A percentile compares a stretch with the other conserved stretches of the same genome.
Evolutionary conservation across 108 stramenopile genomes (phyloP).

Genomic region (Hondaea fermentalgiana): DNA sequence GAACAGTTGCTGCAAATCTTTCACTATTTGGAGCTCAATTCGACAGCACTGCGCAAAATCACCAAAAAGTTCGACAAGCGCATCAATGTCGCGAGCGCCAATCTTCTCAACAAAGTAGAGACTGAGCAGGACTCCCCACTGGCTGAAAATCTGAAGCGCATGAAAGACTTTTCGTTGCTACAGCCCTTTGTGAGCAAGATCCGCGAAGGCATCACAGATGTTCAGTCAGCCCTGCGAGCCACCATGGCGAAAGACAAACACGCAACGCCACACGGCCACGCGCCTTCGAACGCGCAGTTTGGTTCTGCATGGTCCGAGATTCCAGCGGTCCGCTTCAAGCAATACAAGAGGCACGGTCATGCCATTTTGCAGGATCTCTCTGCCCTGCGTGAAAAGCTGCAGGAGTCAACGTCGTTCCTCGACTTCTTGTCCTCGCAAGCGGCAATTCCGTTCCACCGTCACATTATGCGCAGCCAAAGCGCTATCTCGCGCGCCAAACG

Average conservation of each 20-base stretch:
- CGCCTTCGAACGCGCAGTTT: background rate
- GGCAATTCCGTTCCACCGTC: background rate
- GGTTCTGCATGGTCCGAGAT: background rate
- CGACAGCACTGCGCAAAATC: slow-evolving; percentile 32
- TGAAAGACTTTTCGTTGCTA: slow-evolving; percentile 25
- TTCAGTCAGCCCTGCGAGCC: background rate
- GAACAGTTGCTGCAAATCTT: background rate
- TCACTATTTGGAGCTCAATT: background rate
- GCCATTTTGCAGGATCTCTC: background rate
- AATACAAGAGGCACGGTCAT: background rate
- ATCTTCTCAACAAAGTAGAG: background rate
- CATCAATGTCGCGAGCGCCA: background rate
- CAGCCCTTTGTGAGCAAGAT: slow-evolving; percentile 26
- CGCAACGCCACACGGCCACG: no score
- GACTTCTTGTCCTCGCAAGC: background rate
- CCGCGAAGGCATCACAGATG: slow-evolving; percentile 19
- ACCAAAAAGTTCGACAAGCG: slow-evolving; percentile 34
- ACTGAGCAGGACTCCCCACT: background rate
- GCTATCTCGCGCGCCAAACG: background rate
- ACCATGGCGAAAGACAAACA: background rate
- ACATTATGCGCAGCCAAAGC: background rate
- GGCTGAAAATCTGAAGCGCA: background rate
- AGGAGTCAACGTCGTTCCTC: background rate
- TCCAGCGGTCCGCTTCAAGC: background rate
- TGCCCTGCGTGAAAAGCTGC: background rate